Conservation (phyloP, 1,284 basidiomycete species). For the Cutaneotrichosporon spelunceum region DNA sequence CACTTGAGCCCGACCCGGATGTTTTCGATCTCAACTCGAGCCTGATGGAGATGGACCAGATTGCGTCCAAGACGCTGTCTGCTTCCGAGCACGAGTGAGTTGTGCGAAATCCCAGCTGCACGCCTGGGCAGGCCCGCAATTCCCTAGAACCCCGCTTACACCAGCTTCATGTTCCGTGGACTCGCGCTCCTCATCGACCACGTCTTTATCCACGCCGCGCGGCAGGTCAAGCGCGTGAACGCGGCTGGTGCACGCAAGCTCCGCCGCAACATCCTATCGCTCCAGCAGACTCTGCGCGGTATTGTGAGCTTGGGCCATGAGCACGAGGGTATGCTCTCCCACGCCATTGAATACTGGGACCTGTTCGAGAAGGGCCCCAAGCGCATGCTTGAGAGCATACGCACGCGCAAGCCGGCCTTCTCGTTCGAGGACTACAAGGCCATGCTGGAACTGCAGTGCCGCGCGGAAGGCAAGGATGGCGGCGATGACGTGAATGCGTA, state of each 20-base stretch:
- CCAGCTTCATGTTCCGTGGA: constrained; percentile 74
- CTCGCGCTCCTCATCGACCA: constrained; percentile 83
- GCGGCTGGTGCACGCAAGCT: constrained; percentile 81
- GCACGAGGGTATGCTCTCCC: constrained; percentile 67
- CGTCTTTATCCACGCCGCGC: constrained; percentile 71
- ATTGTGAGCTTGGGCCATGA: constrained; percentile 58
- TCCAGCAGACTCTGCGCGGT: constrained; percentile 88
- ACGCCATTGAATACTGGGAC: constrained; percentile 75
- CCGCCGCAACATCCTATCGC: constrained; percentile 79
- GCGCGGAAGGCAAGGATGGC: constrained; percentile 58
- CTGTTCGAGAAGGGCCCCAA: constrained; percentile 70
- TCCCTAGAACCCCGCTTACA: neutral
- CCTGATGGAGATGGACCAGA: constrained; percentile 72
- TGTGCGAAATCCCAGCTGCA: no score
- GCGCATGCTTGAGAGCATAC: constrained; percentile 68
- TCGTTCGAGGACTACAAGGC: constrained; percentile 86
- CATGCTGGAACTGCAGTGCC: constrained; percentile 82
- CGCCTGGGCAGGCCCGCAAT: no score
- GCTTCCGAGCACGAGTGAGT: constrained; percentile 59
- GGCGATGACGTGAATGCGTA: constrained; percentile 47
- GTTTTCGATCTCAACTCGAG: constrained; percentile 83
- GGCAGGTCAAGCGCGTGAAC: constrained; percentile 69
- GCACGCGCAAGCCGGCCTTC: constrained; percentile 60
- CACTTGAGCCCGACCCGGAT: constrained; percentile 84
- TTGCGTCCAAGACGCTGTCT: constrained; percentile 62